These are phyloP conservation scores for Saccharomyces hybrid DNA, from an alignment of 1,139 yeast genomes.

Conservation along the genomic window DNA sequence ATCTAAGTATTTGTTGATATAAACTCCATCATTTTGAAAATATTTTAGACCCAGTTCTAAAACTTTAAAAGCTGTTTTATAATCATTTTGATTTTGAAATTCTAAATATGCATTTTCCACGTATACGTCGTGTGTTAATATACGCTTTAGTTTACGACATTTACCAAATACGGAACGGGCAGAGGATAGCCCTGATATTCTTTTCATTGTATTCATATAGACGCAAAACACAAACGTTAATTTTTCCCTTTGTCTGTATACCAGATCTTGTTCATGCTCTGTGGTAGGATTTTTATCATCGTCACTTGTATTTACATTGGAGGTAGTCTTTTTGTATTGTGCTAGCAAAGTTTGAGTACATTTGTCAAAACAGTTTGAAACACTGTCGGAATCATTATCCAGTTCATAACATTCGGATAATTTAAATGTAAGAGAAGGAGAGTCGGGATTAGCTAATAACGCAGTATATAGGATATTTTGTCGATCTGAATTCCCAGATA, in stretches of 20 bases:
- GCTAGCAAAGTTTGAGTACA: constrained; percentile 40
- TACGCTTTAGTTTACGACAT: constrained; percentile 42
- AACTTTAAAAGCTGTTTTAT: constrained; percentile 65
- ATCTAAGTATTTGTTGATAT: constrained; percentile 61
- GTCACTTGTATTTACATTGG: constrained; percentile 25
- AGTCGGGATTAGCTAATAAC: constrained; percentile 57
- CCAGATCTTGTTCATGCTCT: constrained; percentile 4
- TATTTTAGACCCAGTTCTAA: constrained; percentile 73
- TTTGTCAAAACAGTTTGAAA: constrained; percentile 45
- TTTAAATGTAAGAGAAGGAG: constrained; percentile 60
- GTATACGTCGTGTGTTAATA: constrained; percentile 65
- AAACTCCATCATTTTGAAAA: constrained; percentile 49
- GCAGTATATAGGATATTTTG: constrained; percentile 48
- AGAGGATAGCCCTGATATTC: constrained; percentile 60
- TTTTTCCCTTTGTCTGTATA: constrained; percentile 17
- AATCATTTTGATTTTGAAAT: constrained; percentile 50
- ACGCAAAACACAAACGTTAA: constrained; percentile 39
- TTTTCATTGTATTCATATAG: constrained; percentile 53
- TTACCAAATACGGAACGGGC: constrained; percentile 62
- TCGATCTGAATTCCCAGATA: constrained; percentile 31
- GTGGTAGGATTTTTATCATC: constrained; percentile 12
- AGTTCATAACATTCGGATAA: constrained; percentile 65
- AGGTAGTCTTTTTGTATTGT: constrained; percentile 30
- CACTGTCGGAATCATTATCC: constrained; percentile 44
- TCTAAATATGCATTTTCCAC: constrained; percentile 82